These are phyloP conservation scores for Neurospora sp. DNA, from an alignment of 495 filamentous ascomycete genomes.

Conservation along the genomic window DNA sequence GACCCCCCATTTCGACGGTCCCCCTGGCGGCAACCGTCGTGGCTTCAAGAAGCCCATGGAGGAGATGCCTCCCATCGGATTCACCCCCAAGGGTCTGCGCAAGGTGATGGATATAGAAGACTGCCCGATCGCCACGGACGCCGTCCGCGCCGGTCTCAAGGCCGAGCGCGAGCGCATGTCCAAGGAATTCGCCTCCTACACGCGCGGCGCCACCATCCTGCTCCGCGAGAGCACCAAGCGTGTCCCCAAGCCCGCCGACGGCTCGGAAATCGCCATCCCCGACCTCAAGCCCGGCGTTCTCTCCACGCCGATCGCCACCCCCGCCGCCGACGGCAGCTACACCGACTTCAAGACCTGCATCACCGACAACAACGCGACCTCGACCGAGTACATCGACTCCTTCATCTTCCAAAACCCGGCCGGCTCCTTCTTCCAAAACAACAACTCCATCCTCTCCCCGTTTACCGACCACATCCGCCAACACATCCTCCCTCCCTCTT, in stretches of 20 bases:
- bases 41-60: slow-evolving; percentile 31
- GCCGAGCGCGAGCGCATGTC: slow-evolving; percentile 61
- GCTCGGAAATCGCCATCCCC: slow-evolving; percentile 15
- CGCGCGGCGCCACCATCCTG: slow-evolving; percentile 74
- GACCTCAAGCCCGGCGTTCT: slow-evolving; percentile 6
- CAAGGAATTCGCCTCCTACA: slow-evolving; percentile 60
- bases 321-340: slow-evolving; percentile 33
- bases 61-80: slow-evolving; percentile 75
- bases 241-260: slow-evolving; percentile 38
- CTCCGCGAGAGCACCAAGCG: slow-evolving; percentile 78
- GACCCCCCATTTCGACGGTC: slow-evolving; percentile 86
- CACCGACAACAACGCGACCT: slow-evolving; percentile 68
- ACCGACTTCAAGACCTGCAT: slow-evolving; percentile 75
- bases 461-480: slow-evolving; percentile 89
- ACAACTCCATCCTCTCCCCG: slow-evolving; percentile 89
- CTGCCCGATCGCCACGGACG: slow-evolving; percentile 87
- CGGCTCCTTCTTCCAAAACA: slow-evolving; percentile 96
- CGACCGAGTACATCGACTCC: slow-evolving; percentile 76
- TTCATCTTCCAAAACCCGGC: slow-evolving; percentile 85
- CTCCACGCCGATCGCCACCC: slow-evolving; percentile 14
- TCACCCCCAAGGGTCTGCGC: slow-evolving; percentile 65
- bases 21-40: slow-evolving; percentile 33
- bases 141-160: slow-evolving; percentile 64
- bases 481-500: slow-evolving; percentile 50
- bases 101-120: slow-evolving; percentile 88